A percentile compares a stretch with the other conserved stretches of the same genome.
These are phyloP conservation scores for Prunus dulcis DNA, from an alignment of 306 rosid genomes.

Conservation along the genomic window DNA sequence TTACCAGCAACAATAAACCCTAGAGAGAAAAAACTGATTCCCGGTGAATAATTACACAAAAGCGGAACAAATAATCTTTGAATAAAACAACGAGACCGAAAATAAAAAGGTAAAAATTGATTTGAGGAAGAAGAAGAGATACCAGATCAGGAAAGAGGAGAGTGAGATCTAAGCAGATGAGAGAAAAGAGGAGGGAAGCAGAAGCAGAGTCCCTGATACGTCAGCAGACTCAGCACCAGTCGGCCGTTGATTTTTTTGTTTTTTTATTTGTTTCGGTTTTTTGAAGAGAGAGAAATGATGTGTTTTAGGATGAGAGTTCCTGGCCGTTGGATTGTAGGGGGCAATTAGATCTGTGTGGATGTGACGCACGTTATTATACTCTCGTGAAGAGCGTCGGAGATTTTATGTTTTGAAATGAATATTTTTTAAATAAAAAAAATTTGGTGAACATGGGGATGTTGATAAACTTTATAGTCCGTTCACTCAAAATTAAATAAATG, in stretches of 20 bases:
- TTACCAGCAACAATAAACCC: neutral
- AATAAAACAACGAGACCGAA: neutral
- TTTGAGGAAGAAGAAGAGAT: neutral
- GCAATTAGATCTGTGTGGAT: neutral
- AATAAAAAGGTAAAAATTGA: neutral
- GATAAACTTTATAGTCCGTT: too few species aligned
- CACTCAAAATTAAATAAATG: too few species aligned
- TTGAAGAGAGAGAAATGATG: neutral
- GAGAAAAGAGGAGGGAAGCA: constrained; percentile 28
- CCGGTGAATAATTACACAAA: neutral
- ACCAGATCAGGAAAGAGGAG: constrained; percentile 30
- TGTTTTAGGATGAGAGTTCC: neutral
- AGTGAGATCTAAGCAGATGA: constrained; percentile 42
- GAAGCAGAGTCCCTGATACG: constrained; percentile 30
- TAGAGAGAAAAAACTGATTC: constrained; percentile 2
- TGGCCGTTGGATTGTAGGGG: neutral
- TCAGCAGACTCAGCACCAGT: constrained; percentile 40
- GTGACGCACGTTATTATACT: neutral
- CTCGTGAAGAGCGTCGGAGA: neutral
- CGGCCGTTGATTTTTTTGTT: constrained; percentile 44
- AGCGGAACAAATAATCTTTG: neutral
- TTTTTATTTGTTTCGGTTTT: neutral
- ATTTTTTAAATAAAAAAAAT: too few species aligned
- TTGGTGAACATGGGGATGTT: too few species aligned
- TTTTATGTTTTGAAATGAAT: neutral